Conservation (phyloP, 495 filamentous ascomycete species). For the Talaromyces wortmannii region DNA sequence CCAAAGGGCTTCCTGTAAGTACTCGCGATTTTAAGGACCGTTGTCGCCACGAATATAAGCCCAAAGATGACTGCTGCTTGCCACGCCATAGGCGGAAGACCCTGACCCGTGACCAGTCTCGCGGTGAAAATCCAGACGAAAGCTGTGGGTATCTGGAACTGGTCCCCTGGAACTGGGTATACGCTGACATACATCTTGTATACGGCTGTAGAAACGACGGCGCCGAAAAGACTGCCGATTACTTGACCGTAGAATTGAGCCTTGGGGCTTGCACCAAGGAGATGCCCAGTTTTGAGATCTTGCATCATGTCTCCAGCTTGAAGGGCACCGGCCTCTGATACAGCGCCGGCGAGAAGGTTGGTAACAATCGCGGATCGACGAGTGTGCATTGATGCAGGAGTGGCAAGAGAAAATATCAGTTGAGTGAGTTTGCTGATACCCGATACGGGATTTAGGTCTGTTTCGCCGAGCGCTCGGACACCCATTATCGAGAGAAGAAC, state of each 20-base stretch:
- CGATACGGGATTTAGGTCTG: constrained; percentile 93
- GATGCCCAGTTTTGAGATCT: constrained; percentile 93
- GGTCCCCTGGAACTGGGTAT: constrained; percentile 76
- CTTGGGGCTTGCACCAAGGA: constrained; percentile 84
- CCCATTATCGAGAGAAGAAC: constrained; percentile 92
- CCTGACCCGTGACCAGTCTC: constrained; percentile 86
- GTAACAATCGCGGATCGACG: constrained; percentile 66
- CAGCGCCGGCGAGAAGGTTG: constrained; percentile 91
- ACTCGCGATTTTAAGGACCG: constrained; percentile 53
- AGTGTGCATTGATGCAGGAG: constrained; percentile 62
- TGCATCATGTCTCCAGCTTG: constrained; percentile 99
- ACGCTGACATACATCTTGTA: constrained; percentile 90
- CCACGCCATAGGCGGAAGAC: constrained; percentile 73
- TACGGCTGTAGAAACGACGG: constrained; percentile 76
- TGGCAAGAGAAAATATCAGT: constrained; percentile 85
- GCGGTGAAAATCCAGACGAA: constrained; percentile 98
- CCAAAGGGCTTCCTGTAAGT: not conserved
- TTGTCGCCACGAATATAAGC: constrained; percentile 60
- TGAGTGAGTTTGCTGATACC: constrained; percentile 96
- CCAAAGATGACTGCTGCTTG: constrained; percentile 70
- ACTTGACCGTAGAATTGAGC: constrained; percentile 97
- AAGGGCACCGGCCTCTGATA: constrained; percentile 78
- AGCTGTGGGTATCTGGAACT: constrained; percentile 91
- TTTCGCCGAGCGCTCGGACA: constrained; percentile 89
- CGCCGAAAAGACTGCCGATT: constrained; percentile 83